Percentiles rank a stretch among this genome's conserved stretches.
Evolutionary conservation across 2,329 filamentous ascomycete species (phyloP).

Genomic region (Phyllosticta citriasiana): DNA sequence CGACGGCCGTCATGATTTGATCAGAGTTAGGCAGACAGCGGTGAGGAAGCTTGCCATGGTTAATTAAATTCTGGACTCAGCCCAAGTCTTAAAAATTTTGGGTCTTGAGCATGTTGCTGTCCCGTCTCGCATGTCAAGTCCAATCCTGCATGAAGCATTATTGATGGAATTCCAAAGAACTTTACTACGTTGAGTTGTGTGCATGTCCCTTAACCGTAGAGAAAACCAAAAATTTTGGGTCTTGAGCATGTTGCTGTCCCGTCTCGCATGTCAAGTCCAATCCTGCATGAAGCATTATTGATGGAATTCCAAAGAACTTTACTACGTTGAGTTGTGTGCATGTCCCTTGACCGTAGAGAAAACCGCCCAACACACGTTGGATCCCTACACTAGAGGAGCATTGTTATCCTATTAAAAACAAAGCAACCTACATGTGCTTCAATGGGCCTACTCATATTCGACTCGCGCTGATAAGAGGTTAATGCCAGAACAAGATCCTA

Average conservation of each 20-base stretch:
- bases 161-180: background rate
- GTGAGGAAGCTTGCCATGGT: background rate
- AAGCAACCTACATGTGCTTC: background rate
- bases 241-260: no score
- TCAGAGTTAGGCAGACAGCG: background rate
- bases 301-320: background rate
- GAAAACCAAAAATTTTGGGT: background rate
- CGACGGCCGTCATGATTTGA: background rate
- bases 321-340: background rate
- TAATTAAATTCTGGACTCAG: background rate
- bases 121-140: background rate
- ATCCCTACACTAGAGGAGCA: background rate
- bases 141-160: background rate
- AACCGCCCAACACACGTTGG: background rate
- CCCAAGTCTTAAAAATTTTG: no score
- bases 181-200: background rate
- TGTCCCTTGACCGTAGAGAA: background rate
- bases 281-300: background rate
- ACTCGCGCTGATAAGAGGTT: background rate
- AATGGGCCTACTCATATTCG: fast-evolving
- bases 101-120: no score
- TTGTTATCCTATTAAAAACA: background rate
- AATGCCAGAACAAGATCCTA: background rate
- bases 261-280: background rate
- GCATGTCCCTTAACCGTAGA: background rate